A percentile compares a stretch with the other conserved stretches of the same genome.
Conservation (phyloP, 2,329 filamentous ascomycete genomes). For the Amphichorda felina region DNA sequence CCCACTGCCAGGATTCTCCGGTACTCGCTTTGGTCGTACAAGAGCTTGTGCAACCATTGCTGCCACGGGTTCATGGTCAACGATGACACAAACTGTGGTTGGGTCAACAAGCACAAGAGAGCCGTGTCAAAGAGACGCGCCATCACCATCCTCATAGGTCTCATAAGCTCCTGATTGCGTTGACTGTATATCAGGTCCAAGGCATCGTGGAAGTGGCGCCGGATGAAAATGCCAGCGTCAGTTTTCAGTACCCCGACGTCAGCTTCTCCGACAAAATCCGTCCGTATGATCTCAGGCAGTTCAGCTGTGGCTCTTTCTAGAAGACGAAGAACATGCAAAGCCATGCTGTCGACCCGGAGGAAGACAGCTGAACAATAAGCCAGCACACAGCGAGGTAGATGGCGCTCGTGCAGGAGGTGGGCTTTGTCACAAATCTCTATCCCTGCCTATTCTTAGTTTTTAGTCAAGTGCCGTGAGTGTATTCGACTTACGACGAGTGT, state of each 20-base stretch:
- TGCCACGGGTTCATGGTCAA: no score
- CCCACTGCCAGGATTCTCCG: not conserved
- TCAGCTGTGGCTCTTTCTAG: no score
- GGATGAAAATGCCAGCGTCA: no score
- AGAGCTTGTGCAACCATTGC: no score
- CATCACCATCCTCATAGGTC: constrained; percentile 18
- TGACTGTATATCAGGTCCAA: constrained; percentile 15
- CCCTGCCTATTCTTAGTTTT: constrained; percentile 7
- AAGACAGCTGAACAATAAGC: constrained; percentile 17
- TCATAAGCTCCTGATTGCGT: constrained; percentile 11
- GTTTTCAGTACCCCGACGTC: no score
- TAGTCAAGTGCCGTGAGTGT: not conserved
- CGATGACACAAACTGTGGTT: no score
- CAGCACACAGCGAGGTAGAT: constrained; percentile 19
- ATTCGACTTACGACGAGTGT: constrained; percentile 16
- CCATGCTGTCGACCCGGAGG: constrained; percentile 15
- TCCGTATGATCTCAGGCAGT: no score
- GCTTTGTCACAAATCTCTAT: constrained; percentile 13
- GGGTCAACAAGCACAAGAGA: not conserved
- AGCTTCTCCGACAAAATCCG: constrained; percentile 5
- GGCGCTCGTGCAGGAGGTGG: constrained; percentile 11
- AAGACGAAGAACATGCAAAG: constrained; percentile 12
- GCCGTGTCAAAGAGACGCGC: constrained; percentile 6
- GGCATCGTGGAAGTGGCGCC: constrained; percentile 13
- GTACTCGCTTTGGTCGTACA: no score